These are phyloP conservation scores for Cladosporium sp. DNA, from an alignment of 2,329 filamentous ascomycete species.

Conservation along the genomic window DNA sequence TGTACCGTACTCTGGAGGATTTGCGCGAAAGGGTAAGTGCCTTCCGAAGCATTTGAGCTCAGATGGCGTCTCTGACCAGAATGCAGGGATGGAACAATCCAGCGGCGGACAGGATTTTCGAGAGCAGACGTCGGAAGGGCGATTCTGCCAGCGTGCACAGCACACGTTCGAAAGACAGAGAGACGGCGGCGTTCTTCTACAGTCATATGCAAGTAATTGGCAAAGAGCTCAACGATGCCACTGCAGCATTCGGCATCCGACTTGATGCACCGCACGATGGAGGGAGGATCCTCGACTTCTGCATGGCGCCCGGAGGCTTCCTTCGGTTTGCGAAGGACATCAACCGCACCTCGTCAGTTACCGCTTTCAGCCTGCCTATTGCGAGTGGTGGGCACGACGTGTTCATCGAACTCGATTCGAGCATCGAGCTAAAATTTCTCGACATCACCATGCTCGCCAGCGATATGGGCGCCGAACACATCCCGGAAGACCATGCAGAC, in stretches of 20 bases:
- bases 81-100: not conserved
- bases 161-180: too few relatives aligned
- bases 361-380: not conserved
- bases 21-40: too few relatives aligned
- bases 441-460: conserved; percentile 49
- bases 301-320: conserved; percentile 53
- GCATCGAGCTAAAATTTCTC: conserved; percentile 25
- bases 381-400: not conserved
- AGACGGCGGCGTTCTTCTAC: not conserved
- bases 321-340: conserved; percentile 31
- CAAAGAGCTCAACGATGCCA: not conserved
- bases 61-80: too few relatives aligned
- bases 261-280: not conserved
- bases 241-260: not conserved
- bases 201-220: not conserved
- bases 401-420: conserved; percentile 18
- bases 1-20: too few relatives aligned
- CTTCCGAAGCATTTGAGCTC: too few relatives aligned
- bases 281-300: conserved; percentile 45
- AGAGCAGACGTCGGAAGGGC: not conserved
- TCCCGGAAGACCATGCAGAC: conserved; percentile 20
- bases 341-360: conserved; percentile 24
- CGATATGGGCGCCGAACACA: conserved; percentile 27
- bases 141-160: not conserved
- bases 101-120: not conserved